Percentiles rank a stretch among this genome's conserved stretches.
phyloP scores from a whole-genome alignment of 352 stramenopile genomes.

The Pythium phragmiticola region DNA sequence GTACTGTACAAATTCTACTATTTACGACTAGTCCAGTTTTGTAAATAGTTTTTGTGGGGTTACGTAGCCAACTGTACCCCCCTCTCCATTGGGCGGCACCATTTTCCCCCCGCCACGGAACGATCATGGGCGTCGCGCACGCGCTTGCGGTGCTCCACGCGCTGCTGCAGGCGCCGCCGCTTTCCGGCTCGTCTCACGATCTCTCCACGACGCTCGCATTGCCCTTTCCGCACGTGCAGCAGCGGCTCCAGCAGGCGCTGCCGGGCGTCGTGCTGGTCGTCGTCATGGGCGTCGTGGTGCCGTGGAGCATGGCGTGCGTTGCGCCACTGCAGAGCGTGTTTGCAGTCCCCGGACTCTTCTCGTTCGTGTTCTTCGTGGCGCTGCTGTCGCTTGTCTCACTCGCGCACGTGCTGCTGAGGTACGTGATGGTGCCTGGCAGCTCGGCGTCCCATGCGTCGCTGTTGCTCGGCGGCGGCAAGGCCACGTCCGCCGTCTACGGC shows the following conservation, averaged over 20 bases:
- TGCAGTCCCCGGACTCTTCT: slow-evolving; percentile 25
- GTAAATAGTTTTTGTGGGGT: slow-evolving; percentile 2
- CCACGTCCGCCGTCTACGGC: slow-evolving; percentile 28
- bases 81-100: slow-evolving; percentile 3
- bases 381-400: slow-evolving; percentile 23
- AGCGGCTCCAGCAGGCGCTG: slow-evolving; percentile 31
- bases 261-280: slow-evolving; percentile 26
- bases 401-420: slow-evolving; percentile 28
- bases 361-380: slow-evolving; percentile 12
- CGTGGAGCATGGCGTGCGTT: slow-evolving; percentile 7
- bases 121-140: slow-evolving; percentile 29
- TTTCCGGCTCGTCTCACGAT: slow-evolving; percentile 3
- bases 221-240: slow-evolving; percentile 31
- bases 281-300: slow-evolving; percentile 5
- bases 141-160: slow-evolving; percentile 31
- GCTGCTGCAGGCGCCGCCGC: slow-evolving; percentile 14
- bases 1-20: not conserved
- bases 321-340: slow-evolving; percentile 23
- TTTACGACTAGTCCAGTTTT: not conserved
- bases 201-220: slow-evolving; percentile 23
- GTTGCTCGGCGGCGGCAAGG: slow-evolving; percentile 25
- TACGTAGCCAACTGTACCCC: not conserved
- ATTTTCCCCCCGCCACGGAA: not conserved
- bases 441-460: slow-evolving; percentile 26
- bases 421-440: slow-evolving; percentile 29